Evolutionary conservation across 805 yeast species (phyloP).

Genomic region (Kodamaea hsintzibuensis): DNA sequence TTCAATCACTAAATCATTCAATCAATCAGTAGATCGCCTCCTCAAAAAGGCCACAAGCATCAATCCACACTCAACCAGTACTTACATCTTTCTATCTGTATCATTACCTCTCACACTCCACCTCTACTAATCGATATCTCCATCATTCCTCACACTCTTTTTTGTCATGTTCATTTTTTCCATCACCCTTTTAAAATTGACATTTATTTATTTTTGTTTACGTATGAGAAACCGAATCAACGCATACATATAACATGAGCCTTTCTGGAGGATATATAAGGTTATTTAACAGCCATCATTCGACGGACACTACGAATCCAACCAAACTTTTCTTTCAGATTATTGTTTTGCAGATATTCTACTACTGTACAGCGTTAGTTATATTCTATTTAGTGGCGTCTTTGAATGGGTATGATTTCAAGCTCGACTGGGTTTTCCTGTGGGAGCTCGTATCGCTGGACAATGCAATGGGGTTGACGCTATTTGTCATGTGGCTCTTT

Average conservation of each 20-base stretch:
- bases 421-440: conserved; percentile 70
- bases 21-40: neutral
- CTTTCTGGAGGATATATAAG: conserved; percentile 21
- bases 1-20: neutral
- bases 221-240: neutral
- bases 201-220: neutral
- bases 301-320: conserved; percentile 34
- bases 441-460: conserved; percentile 75
- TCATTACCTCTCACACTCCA: neutral
- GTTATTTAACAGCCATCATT: conserved; percentile 23
- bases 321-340: conserved; percentile 61
- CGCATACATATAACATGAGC: conserved; percentile 2
- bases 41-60: too few relatives aligned
- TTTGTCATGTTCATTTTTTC: neutral
- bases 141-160: neutral
- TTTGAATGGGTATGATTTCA: conserved; percentile 70
- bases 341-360: conserved; percentile 70
- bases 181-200: neutral
- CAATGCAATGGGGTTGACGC: conserved; percentile 77
- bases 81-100: neutral
- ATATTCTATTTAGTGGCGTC: conserved; percentile 65
- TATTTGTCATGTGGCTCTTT: conserved; percentile 76
- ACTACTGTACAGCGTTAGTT: conserved; percentile 70
- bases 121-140: neutral
- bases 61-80: neutral